Base-by-base conservation (phyloP, 257 asterid genomes). In the Solanum piurae region DNA sequence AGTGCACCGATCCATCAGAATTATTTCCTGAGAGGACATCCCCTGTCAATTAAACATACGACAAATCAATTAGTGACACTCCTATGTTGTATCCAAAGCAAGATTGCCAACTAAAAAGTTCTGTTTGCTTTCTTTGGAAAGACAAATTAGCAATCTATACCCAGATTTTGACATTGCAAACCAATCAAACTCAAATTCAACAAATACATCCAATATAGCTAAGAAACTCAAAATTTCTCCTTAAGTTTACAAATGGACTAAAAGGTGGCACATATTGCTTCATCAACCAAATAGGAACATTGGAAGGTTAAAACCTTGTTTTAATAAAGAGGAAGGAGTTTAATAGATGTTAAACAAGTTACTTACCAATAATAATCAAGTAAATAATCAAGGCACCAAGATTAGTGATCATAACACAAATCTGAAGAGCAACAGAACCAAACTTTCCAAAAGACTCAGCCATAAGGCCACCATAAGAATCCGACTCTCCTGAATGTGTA, bases 301-400 rank as follows among this genome's bases (percentile, higher is more conserved):
- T n/a, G 2, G 83, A 38, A 23, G 11, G 31, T 37, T 3, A 21
- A 23, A 74, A 14, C 49, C 52, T 21, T 23, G 8, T 44, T 36
- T 69, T 73, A 38, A 37, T 20, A 74, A 38, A 38, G 20, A 75
- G 31, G 55, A 37, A 37, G 5, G n/a, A 75, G 29, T 40, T 55
- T n/a, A 77, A 42, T 23, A 27, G 2, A 29, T 2, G 14, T 1
- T 27, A 14, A 44, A 16, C 6, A 79, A 79, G 20, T 71, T 84
- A 86, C 93, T 90, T 89, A 97, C 99, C 99, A 27, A 97, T 96
- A 69, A 97, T 97, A 86, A 97, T 97, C 92, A 97, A 86, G 89
- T 97, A 97, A 83, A 97, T 95, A 49, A 97, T 96, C 92, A 97
- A 87, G 83, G 99, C 99, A 14, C 99, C 99, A 29, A 96, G 95